phyloP scores from a whole-genome alignment of 805 yeast genomes.

The Priceomyces haplophilus region DNA sequence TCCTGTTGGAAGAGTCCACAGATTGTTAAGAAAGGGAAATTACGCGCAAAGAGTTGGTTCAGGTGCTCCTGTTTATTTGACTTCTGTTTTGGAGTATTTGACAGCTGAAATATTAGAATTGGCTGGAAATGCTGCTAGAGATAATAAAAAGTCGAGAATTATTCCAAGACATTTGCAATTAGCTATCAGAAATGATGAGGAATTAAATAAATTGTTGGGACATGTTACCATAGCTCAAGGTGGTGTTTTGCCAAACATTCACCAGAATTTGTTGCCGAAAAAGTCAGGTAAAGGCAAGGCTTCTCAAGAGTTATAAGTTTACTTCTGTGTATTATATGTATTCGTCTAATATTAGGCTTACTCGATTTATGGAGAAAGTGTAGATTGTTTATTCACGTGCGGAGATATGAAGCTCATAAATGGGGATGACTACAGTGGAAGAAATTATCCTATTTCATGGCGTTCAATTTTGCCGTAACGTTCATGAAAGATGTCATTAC shows the following conservation, averaged over 20 bases:
- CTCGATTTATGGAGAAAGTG: conserved; percentile 7
- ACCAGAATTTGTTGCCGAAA: conserved; percentile 52
- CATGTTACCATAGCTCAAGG: conserved; percentile 51
- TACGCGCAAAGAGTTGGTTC: conserved; percentile 53
- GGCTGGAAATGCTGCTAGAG: conserved; percentile 54
- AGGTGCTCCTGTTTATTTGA: conserved; percentile 51
- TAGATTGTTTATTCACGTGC: conserved; percentile 4
- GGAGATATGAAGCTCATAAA: too few species aligned
- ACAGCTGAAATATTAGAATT: conserved; percentile 51
- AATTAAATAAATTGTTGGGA: conserved; percentile 48
- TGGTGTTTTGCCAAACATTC: conserved; percentile 53
- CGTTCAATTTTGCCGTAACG: not conserved
- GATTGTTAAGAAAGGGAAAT: conserved; percentile 50
- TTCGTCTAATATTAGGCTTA: conserved; percentile 1
- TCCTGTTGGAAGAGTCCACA: conserved; percentile 52
- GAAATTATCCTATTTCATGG: not conserved
- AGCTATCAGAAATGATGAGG: conserved; percentile 53
- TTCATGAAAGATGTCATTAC: conserved; percentile 14
- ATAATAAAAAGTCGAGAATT: conserved; percentile 50
- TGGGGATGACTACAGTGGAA: too few species aligned
- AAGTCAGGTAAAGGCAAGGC: conserved; percentile 52
- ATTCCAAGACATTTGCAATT: conserved; percentile 52
- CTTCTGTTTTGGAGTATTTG: conserved; percentile 49
- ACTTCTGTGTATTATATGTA: conserved; percentile 18
- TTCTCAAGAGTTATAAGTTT: conserved; percentile 54